phyloP scores from a whole-genome alignment of 495 filamentous ascomycete species.

The Aspergillus affinis region DNA sequence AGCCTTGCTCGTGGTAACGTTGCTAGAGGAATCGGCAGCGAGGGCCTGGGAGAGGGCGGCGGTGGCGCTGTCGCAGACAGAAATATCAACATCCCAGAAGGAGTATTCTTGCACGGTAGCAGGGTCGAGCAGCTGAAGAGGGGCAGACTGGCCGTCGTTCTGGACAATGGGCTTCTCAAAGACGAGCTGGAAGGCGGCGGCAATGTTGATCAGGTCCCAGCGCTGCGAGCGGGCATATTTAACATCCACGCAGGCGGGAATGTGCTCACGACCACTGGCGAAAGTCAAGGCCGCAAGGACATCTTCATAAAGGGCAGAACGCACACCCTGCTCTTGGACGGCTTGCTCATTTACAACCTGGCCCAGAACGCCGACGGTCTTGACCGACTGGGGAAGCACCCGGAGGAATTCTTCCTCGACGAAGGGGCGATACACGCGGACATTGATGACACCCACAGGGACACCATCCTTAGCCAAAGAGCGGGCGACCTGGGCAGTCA shows the following conservation, averaged over 20 bases:
- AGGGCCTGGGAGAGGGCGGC: constrained; percentile 68
- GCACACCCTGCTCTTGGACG: constrained; percentile 65
- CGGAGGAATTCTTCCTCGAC: constrained; percentile 89
- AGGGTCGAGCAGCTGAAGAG: constrained; percentile 49
- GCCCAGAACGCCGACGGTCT: constrained; percentile 67
- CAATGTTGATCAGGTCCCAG: constrained; percentile 78
- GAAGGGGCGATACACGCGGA: constrained; percentile 92
- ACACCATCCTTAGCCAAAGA: constrained; percentile 68
- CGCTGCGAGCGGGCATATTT: constrained; percentile 82
- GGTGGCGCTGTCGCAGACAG: constrained; percentile 62
- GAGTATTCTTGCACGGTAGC: constrained; percentile 71
- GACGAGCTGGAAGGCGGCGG: constrained; percentile 63
- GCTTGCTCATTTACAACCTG: constrained; percentile 57
- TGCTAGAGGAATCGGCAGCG: constrained; percentile 69
- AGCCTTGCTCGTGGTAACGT: constrained; percentile 70
- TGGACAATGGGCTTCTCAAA: constrained; percentile 55
- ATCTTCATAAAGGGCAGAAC: constrained; percentile 85
- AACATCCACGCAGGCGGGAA: constrained; percentile 69
- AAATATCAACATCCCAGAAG: constrained; percentile 91
- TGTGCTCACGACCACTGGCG: constrained; percentile 58
- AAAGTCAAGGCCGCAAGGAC: constrained; percentile 83
- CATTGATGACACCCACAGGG: constrained; percentile 82
- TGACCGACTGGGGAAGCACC: constrained; percentile 70
- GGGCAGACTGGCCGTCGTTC: constrained; percentile 27
- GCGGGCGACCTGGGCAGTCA: constrained; percentile 77